phyloP scores from a whole-genome alignment of 1,284 basidiomycete genomes.

The Trametes pubescens region DNA sequence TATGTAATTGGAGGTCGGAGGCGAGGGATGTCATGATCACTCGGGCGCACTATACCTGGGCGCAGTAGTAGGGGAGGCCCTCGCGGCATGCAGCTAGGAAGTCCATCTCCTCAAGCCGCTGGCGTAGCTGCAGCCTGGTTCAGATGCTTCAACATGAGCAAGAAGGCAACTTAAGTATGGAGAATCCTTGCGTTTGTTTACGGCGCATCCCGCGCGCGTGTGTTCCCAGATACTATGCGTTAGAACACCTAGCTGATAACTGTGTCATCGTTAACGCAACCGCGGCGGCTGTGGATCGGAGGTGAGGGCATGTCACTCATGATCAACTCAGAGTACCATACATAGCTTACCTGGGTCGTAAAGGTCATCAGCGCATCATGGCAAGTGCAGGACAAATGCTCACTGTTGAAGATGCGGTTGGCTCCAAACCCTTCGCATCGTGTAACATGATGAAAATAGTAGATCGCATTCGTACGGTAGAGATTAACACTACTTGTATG shows the following conservation, averaged over 20 bases:
- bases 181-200: slow-evolving; percentile 9
- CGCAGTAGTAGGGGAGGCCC: slow-evolving; percentile 43
- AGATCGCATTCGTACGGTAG: too few relatives aligned
- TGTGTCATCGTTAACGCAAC: slow-evolving; percentile 19
- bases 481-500: too few relatives aligned
- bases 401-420: too few relatives aligned
- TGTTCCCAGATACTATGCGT: neutral
- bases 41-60: slow-evolving; percentile 40
- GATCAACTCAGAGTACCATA: too few relatives aligned
- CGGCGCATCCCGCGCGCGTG: neutral
- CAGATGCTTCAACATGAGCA: slow-evolving; percentile 42
- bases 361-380: too few relatives aligned
- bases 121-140: slow-evolving; percentile 39
- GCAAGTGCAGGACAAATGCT: too few relatives aligned
- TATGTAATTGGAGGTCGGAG: slow-evolving; percentile 34
- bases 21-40: slow-evolving; percentile 42
- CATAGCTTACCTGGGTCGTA: too few relatives aligned
- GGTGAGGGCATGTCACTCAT: too few relatives aligned
- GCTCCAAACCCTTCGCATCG: too few relatives aligned
- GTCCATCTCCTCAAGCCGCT: slow-evolving; percentile 45
- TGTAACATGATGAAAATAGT: too few relatives aligned
- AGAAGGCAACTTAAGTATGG: slow-evolving; percentile 32
- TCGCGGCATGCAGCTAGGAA: slow-evolving; percentile 36
- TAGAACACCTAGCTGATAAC: neutral
- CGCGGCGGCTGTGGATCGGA: too few relatives aligned